These are phyloP conservation scores for Agaricus subrufescens DNA, from an alignment of 768 basidiomycete species.

Conservation along the genomic window DNA sequence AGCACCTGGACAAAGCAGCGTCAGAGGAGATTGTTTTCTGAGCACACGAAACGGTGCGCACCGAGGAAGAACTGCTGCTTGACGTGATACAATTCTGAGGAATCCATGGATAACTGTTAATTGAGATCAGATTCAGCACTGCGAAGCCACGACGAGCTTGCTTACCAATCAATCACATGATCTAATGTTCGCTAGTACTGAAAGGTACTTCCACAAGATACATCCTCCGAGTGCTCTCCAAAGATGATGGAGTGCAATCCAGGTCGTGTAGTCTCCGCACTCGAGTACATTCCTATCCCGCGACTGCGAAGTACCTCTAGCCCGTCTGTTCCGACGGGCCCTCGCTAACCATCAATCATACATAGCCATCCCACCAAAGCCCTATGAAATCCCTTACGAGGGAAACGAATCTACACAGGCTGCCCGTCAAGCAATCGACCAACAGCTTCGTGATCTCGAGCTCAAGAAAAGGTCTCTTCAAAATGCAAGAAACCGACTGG, in stretches of 20 bases:
- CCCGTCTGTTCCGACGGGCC: background rate
- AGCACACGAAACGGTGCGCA: slow-evolving; percentile 16
- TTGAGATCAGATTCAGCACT: background rate
- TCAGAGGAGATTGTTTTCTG: background rate
- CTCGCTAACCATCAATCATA: background rate
- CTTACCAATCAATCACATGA: slow-evolving; percentile 7
- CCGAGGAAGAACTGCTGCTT: slow-evolving; percentile 70
- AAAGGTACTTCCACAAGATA: background rate
- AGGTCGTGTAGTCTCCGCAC: too few species aligned
- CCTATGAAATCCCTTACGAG: slow-evolving; percentile 11
- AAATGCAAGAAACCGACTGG: slow-evolving; percentile 29
- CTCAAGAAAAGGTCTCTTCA: slow-evolving; percentile 29
- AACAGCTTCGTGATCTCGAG: slow-evolving; percentile 27
- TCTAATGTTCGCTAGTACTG: background rate
- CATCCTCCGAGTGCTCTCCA: background rate
- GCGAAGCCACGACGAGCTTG: background rate
- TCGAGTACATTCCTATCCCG: background rate
- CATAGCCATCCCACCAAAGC: background rate
- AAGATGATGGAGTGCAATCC: background rate
- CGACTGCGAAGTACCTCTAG: slow-evolving; percentile 11
- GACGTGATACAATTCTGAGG: slow-evolving; percentile 27
- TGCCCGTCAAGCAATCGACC: slow-evolving; percentile 30
- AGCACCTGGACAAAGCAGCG: slow-evolving; percentile 41
- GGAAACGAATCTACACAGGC: slow-evolving; percentile 14
- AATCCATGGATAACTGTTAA: slow-evolving; percentile 18